Base-by-base conservation (phyloP, 495 filamentous ascomycete species). In the Trichoderma reesei region DNA sequence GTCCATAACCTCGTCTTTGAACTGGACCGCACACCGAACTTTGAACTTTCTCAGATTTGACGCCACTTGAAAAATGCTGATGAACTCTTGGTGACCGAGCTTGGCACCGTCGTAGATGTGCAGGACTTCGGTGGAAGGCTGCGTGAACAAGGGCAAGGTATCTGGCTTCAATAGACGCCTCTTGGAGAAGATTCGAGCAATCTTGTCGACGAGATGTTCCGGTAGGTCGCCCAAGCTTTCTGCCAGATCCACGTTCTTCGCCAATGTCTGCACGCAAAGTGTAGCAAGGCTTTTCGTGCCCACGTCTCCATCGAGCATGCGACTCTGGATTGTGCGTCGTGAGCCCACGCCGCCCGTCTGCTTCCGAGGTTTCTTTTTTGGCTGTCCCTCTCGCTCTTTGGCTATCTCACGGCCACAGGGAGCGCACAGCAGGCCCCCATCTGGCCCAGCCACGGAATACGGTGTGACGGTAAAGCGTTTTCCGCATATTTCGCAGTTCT, bases 391-490 rank as follows among this genome's bases (percentile, higher is more conserved):
- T 18, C 80, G 78, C 65, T 86, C 83, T 63, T 86, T 84, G 39
- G 77, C 79, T 33, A 89, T 75, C 46, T 90, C 86, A 68, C 87
- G 92, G n/a, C 92, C 89, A 69, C 94, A 98, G 61, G 88, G 86
- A 1, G 78, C 78, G 72, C 94, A 98, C 13, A 98, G 80, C 20
- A 98, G 75, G 18, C 92, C 93, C 1, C 92, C 92, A 18, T 87
- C 79, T 1, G 89, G 88, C 14, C 88, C 89, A n/a, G 85, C 82
- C 68, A 90, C 89, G 67, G 86, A 89, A 72, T 98, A 98, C 1
- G 91, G 77, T 0, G 94, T 97, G 36, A 98, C 94, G 0, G 91
- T 96, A 70, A 98, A 98, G 33, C 94, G 86, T 69, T 90, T 93
- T 31, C 84, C 80, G 71, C 94, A 98, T 7, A 83, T 75, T 56